Conservation (phyloP, 2,329 filamentous ascomycete species). For the Talaromyces rugulosus region DNA sequence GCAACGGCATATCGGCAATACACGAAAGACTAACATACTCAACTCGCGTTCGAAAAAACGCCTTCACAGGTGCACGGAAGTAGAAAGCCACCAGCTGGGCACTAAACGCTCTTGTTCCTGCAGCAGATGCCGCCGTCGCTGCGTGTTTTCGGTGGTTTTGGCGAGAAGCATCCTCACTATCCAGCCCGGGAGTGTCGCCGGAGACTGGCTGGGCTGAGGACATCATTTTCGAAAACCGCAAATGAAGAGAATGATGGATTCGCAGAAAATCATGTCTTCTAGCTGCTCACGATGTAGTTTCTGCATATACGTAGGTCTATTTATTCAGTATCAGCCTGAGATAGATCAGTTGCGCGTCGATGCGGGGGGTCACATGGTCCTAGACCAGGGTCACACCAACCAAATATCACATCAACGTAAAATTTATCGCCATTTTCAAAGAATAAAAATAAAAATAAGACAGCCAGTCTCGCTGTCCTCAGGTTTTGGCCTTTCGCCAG, state of each 20-base stretch:
- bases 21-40: conserved; percentile 58
- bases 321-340: not conserved
- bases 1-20: not conserved
- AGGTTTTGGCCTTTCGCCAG: not conserved
- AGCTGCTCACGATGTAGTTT: not conserved
- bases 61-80: conserved; percentile 85
- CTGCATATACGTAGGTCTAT: not conserved
- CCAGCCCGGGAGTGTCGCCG: not conserved
- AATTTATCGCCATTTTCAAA: not conserved
- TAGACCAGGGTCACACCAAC: not conserved
- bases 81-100: conserved; percentile 85
- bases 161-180: conserved; percentile 1
- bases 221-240: conserved; percentile 3
- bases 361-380: not conserved
- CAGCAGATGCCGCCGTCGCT: conserved; percentile 74
- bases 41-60: conserved; percentile 85
- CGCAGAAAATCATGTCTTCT: not conserved
- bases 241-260: not conserved
- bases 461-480: not conserved
- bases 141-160: conserved; percentile 51
- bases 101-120: conserved; percentile 76
- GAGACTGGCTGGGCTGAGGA: not conserved
- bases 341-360: not conserved
- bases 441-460: not conserved
- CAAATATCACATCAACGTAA: not conserved